phyloP scores from a whole-genome alignment of 306 rosid species.

The Carpinus fangiana region DNA sequence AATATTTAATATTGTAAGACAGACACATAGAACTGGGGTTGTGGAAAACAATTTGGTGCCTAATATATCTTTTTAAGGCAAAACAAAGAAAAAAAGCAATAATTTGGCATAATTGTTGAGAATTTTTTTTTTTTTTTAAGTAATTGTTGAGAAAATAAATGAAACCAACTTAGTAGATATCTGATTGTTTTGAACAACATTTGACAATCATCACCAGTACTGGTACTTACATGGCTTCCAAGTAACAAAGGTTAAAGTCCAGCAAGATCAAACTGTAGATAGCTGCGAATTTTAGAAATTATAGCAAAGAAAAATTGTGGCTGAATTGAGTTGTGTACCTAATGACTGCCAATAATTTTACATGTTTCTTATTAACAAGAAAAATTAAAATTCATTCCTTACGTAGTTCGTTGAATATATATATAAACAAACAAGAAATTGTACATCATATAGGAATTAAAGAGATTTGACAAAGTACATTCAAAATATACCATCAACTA shows the following conservation, averaged over 20 bases:
- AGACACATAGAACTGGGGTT: no score
- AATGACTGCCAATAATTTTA: neutral
- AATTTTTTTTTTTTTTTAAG: no score
- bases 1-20: no score
- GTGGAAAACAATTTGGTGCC: no score
- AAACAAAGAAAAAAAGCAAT: neutral
- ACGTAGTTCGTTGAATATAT: neutral
- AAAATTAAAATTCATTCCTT: neutral
- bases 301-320: neutral
- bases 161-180: neutral
- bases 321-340: neutral
- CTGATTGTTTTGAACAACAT: neutral
- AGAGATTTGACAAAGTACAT: neutral
- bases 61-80: no score
- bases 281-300: neutral
- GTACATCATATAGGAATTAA: neutral
- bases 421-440: neutral
- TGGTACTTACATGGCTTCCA: neutral
- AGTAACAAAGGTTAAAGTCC: neutral
- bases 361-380: neutral
- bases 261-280: neutral
- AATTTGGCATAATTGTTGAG: no score
- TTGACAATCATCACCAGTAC: neutral
- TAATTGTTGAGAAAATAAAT: no score
- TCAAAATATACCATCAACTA: neutral